Base-by-base conservation (phyloP, 768 basidiomycete species). In the Lentinula sp. region DNA sequence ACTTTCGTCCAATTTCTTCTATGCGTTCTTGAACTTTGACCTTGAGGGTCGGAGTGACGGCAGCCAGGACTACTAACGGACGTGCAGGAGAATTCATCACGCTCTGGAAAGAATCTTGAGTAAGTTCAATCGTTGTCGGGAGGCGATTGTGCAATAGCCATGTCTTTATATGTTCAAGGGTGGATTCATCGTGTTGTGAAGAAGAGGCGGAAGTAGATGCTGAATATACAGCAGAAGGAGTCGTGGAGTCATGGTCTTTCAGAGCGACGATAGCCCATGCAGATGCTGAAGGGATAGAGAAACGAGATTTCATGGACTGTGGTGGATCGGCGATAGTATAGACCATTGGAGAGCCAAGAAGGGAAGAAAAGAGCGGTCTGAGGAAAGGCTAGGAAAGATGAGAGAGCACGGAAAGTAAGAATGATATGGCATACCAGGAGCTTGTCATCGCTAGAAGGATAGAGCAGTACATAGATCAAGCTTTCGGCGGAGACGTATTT, bases 11-110 rank as follows among this genome's bases (percentile, higher is more conserved):
- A 5, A 87, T 75, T 63, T 82, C 80, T 31, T 66, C 74, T 13
- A 88, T 70, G 55, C 77, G 77, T 57, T 77, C 74, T 28, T 76
- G 71, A 5, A 88, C 80, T 49, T 73, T 71, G 7, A 71, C 75
- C 23, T 68, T 75, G 39, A 74, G 70, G 0, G 66, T 67, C 0
- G 69, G 61, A 0, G 77, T 75, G 5, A 79, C 78, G 2, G 84
- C 83, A 13, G 80, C 87, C 54, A 98, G 81, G 5, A 95, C 87
- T 2, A 98, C 91, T 11, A 93, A 79, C 0, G 93, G 90, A 4
- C 77, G 70, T 28, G 88, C 81, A 0, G 85, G 84, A 10, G 88
- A 86, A 54, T 89, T 88, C 93, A 98, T 95, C 46, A 97, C 84
- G 10, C 79, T 81, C 65, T 91, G 86, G 79, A 94, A 97, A 3